These are phyloP conservation scores for Trichophyton mentagrophytes DNA, from an alignment of 2,329 filamentous ascomycete genomes.

Conservation along the genomic window DNA sequence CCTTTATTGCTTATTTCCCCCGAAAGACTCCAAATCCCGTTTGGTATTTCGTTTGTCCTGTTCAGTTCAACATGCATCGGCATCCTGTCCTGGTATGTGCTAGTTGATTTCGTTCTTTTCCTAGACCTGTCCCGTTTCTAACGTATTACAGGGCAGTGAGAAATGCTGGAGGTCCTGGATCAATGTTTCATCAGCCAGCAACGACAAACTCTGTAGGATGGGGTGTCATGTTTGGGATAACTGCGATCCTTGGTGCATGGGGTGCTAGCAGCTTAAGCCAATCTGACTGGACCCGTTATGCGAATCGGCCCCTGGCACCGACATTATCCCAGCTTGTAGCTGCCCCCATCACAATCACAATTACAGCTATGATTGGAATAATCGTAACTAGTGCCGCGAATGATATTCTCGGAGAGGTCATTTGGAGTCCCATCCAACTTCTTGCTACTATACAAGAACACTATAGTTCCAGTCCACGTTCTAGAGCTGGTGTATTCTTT, in stretches of 20 bases:
- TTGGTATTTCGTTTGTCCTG: conserved; percentile 6
- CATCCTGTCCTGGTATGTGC: neutral
- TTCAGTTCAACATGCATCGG: conserved; percentile 6
- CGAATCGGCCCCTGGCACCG: conserved; percentile 18
- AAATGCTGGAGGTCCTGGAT: conserved; percentile 6
- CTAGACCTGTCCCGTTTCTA: neutral
- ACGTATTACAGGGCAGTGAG: neutral
- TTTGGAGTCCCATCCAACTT: conserved; percentile 31
- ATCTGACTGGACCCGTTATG: conserved; percentile 38
- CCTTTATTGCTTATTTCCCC: conserved; percentile 35
- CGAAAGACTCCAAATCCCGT: conserved; percentile 16
- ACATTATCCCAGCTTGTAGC: conserved; percentile 18
- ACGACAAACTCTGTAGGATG: conserved; percentile 20
- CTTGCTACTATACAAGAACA: conserved; percentile 25
- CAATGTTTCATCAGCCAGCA: conserved; percentile 8
- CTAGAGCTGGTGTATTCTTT: conserved; percentile 37
- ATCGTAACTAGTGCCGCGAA: conserved; percentile 26
- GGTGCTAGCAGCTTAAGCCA: conserved; percentile 32
- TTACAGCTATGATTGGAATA: conserved; percentile 28
- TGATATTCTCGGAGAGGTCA: conserved; percentile 20
- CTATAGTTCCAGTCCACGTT: conserved; percentile 17
- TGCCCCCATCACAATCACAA: conserved; percentile 26
- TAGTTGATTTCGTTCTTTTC: no score
- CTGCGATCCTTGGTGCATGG: conserved; percentile 33
- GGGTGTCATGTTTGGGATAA: conserved; percentile 29